Conservation (phyloP, 768 basidiomycete genomes). For the Boletus eberwhitei region DNA sequence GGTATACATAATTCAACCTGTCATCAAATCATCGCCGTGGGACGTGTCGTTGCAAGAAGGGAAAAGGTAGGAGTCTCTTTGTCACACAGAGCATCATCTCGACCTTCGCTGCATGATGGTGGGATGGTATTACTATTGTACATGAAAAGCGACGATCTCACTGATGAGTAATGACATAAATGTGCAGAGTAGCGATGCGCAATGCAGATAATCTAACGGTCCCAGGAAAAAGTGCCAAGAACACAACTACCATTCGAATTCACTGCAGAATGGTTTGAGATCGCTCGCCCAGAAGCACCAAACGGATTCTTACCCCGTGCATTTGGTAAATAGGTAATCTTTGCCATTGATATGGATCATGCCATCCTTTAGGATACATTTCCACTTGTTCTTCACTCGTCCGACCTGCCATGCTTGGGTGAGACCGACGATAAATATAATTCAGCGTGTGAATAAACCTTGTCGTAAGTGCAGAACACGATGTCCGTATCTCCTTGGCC, state of each 20-base stretch:
- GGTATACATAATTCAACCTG: neutral
- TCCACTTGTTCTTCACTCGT: slow-evolving; percentile 99
- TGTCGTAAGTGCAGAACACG: slow-evolving; percentile 98
- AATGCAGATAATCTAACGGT: slow-evolving; percentile 22
- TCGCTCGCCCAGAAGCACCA: neutral
- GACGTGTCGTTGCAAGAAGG: too few relatives aligned
- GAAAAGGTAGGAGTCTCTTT: neutral
- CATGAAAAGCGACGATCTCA: slow-evolving; percentile 18
- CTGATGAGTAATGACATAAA: slow-evolving; percentile 20
- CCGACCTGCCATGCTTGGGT: slow-evolving; percentile 62
- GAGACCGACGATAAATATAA: neutral
- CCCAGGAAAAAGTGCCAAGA: slow-evolving; percentile 1
- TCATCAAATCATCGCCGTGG: neutral
- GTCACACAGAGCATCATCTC: neutral
- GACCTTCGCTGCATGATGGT: slow-evolving; percentile 1
- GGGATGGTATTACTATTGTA: slow-evolving; percentile 21
- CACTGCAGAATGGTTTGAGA: slow-evolving; percentile 25
- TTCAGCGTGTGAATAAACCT: slow-evolving; percentile 49
- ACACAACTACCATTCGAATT: slow-evolving; percentile 43
- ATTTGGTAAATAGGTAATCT: slow-evolving; percentile 96
- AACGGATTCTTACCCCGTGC: slow-evolving; percentile 74
- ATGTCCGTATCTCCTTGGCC: slow-evolving; percentile 79
- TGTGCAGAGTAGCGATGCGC: slow-evolving; percentile 23
- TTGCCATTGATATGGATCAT: slow-evolving; percentile 97
- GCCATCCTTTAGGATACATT: slow-evolving; percentile 95